Percentiles rank a stretch among this genome's conserved stretches.
phyloP scores from a whole-genome alignment of 129 eudicot genomes.

The Lactuca saligna region DNA sequence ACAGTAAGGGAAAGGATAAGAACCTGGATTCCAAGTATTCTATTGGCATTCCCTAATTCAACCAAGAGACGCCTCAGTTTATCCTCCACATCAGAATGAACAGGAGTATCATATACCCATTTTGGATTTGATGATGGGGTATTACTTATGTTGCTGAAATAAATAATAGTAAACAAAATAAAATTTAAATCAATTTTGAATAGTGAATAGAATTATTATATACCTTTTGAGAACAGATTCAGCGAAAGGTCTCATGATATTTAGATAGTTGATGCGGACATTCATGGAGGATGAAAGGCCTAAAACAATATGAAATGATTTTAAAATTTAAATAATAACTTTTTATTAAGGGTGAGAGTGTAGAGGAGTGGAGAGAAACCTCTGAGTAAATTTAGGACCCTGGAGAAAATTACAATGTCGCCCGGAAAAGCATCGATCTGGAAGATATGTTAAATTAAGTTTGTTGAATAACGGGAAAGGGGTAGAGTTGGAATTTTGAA shows the following conservation, averaged over 20 bases:
- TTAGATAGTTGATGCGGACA: constrained; percentile 73
- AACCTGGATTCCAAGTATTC: constrained; percentile 93
- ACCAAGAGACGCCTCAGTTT: constrained; percentile 66
- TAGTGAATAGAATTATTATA: constrained; percentile 7
- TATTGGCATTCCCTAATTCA: constrained; percentile 68
- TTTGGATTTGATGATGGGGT: constrained; percentile 49
- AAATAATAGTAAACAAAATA: constrained; percentile 13
- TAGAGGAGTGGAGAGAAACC: constrained; percentile 43
- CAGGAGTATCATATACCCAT: constrained; percentile 68
- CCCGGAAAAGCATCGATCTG: constrained; percentile 99
- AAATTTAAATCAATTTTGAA: neutral
- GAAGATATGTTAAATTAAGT: constrained; percentile 28
- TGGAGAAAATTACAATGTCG: constrained; percentile 83
- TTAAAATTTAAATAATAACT: neutral
- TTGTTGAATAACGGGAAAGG: constrained; percentile 8
- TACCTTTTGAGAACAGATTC: constrained; percentile 89
- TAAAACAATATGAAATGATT: constrained; percentile 34
- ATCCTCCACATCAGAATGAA: constrained; percentile 70
- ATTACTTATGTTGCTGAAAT: constrained; percentile 58
- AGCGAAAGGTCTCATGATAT: constrained; percentile 95
- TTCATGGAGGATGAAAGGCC: constrained; percentile 95
- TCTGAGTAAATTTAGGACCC: constrained; percentile 96
- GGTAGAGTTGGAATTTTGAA: neutral
- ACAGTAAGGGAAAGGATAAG: too few relatives aligned
- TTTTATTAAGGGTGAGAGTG: neutral